A percentile compares a stretch with the other conserved stretches of the same genome.
phyloP scores from a whole-genome alignment of 163 green algal species.

The Chloroidium sp. region DNA sequence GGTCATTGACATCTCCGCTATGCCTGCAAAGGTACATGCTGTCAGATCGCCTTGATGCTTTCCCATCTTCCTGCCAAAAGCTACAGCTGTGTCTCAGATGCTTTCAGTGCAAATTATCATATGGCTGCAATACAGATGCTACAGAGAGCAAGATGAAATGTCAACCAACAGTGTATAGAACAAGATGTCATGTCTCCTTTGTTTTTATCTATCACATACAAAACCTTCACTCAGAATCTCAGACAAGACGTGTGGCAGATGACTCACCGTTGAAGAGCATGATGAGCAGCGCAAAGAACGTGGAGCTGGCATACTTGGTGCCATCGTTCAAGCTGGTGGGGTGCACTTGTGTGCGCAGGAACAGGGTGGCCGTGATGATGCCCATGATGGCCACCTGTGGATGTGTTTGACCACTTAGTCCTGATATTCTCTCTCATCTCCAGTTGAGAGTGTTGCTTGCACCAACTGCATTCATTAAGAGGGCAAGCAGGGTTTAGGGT shows the following conservation, averaged over 20 bases:
- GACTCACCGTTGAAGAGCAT: slow-evolving; percentile 22
- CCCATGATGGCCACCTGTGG: slow-evolving; percentile 14
- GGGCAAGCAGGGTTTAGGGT: no score
- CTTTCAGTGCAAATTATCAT: no score
- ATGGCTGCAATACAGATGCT: no score
- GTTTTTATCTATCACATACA: not conserved
- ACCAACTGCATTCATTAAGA: no score
- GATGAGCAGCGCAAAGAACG: slow-evolving; percentile 53
- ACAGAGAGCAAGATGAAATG: not conserved
- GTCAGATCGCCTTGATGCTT: no score
- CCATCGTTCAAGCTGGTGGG: slow-evolving; percentile 11
- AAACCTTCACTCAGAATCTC: not conserved
- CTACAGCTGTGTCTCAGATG: no score
- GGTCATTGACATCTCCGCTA: slow-evolving; percentile 10
- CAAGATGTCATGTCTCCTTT: not conserved
- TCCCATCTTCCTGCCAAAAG: no score
- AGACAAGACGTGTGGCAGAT: not conserved
- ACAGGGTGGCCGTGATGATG: slow-evolving; percentile 20
- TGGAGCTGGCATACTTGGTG: slow-evolving; percentile 26
- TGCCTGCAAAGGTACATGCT: not conserved
- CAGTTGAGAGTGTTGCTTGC: no score
- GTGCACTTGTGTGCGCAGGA: slow-evolving; percentile 20
- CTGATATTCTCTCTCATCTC: no score
- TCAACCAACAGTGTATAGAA: not conserved
- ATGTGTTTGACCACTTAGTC: no score